Base-by-base conservation (phyloP, 768 basidiomycete genomes). In the Hirschioporus abietinus region DNA sequence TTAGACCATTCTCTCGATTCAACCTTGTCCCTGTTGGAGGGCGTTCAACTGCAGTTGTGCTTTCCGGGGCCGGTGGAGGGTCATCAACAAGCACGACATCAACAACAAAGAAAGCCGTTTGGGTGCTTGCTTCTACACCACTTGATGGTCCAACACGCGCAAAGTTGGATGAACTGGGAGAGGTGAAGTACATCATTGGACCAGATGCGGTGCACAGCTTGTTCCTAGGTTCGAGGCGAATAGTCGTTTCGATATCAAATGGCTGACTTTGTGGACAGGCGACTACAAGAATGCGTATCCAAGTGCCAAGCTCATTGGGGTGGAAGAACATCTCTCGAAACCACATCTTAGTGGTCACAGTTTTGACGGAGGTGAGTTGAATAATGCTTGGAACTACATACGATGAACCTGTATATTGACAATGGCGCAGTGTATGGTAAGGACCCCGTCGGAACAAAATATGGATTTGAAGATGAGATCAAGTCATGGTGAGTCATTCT, bases 41-140 rank as follows among this genome's bases (percentile, higher is more conserved):
- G 23, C 81, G 95, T 60, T 88, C 92, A 8, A 96, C 93, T 0
- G 95, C 93, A 0, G 80, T 96, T 71, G 86, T 82, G 76, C 80
- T 95, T 25, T 52, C 12, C 12, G 42, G 42, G 42, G 12, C 12
- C 12, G 42, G 15, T 12, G 42, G 20, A 10, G 42, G 20, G 2
- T 52, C 20, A 20, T 12, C 12, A 20, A 52, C 3, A 12, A 3
- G 15, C 42, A 20, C 12, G 12, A 15, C 42, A 20, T 10, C 42
- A 15, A 10, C 12, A 10, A 76, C 76, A 52, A 82, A 84, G 63
- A 87, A 89, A 36, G 87, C 84, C 12, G 87, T 95, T 25, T 95
- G 92, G 86, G 81, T 95, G 10, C 79, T 93, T n/a, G 93, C 91
- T 0, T 93, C 92, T 0, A 89, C 89, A 6, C 90, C 91, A 0